Evolutionary conservation across 352 stramenopile genomes (phyloP).

Genomic region (Phytophthora boehmeriae): DNA sequence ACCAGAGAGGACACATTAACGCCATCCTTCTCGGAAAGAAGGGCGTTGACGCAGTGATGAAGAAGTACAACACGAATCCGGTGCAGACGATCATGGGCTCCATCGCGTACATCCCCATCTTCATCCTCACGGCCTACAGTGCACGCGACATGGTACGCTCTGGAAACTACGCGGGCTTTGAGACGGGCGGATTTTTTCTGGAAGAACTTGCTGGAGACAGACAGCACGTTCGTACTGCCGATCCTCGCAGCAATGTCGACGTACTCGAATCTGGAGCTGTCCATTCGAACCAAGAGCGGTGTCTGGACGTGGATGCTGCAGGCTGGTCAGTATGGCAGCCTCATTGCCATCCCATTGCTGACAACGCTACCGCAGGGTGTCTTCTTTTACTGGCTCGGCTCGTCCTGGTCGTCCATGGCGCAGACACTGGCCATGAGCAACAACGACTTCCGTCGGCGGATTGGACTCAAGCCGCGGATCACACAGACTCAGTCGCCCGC

Average conservation of each 20-base stretch:
- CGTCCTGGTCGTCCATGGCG: slow-evolving; percentile 68
- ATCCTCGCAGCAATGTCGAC: slow-evolving; percentile 57
- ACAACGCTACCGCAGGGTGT: slow-evolving; percentile 66
- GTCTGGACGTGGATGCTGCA: slow-evolving; percentile 52
- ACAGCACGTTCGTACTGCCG: slow-evolving; percentile 67
- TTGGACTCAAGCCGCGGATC: slow-evolving; percentile 59
- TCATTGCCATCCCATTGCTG: slow-evolving; percentile 61
- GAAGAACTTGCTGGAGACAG: slow-evolving; percentile 68
- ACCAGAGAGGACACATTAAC: slow-evolving; percentile 54
- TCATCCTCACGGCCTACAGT: slow-evolving; percentile 77
- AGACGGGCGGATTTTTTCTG: slow-evolving; percentile 68
- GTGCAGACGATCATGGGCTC: slow-evolving; percentile 69
- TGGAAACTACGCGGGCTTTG: slow-evolving; percentile 62
- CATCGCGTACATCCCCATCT: slow-evolving; percentile 73
- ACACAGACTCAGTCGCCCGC: slow-evolving; percentile 21
- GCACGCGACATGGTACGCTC: slow-evolving; percentile 80
- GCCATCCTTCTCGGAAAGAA: slow-evolving; percentile 55
- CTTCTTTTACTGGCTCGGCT: slow-evolving; percentile 85
- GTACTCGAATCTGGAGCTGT: slow-evolving; percentile 71
- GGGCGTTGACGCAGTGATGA: slow-evolving; percentile 61
- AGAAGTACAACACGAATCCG: slow-evolving; percentile 78
- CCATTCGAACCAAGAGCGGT: slow-evolving; percentile 49
- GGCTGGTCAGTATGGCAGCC: slow-evolving; percentile 54
- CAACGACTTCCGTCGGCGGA: slow-evolving; percentile 61
- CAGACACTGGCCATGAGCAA: slow-evolving; percentile 71